Conservation (phyloP, 2,329 filamentous ascomycete species). For the Sclerotinia subarctica region DNA sequence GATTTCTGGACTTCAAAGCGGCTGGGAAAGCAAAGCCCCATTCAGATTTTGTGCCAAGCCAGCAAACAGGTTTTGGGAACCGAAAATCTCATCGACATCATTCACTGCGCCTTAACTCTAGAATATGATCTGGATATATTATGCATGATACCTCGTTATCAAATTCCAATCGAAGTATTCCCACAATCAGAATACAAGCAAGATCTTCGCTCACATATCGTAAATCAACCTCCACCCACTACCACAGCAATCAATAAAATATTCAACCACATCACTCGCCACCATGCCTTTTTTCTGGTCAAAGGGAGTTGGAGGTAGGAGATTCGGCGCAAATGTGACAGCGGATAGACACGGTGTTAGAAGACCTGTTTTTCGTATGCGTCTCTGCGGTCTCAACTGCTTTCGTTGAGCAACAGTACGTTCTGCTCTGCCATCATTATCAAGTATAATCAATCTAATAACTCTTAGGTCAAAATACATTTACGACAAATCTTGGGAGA, state of each 20-base stretch:
- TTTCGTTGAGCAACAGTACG: conserved; percentile 7
- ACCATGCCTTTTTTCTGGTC: conserved; percentile 15
- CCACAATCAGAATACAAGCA: not conserved
- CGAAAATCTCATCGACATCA: conserved; percentile 4
- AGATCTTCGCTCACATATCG: not conserved
- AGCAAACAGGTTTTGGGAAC: conserved; percentile 16
- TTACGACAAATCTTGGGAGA: not conserved
- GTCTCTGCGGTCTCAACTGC: conserved; percentile 14
- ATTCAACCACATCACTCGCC: not conserved
- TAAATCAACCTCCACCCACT: not conserved
- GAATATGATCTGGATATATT: conserved; percentile 2
- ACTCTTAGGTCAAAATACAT: not conserved
- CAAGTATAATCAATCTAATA: not conserved
- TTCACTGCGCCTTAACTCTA: not conserved
- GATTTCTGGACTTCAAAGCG: conserved; percentile 1
- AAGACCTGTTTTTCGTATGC: conserved; percentile 10
- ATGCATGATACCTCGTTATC: not conserved
- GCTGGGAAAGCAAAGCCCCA: conserved; percentile 1
- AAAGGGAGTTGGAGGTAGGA: conserved; percentile 9
- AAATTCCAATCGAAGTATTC: not conserved
- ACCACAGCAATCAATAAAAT: not conserved
- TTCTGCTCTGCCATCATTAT: not conserved
- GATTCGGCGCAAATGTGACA: conserved; percentile 14
- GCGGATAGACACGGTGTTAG: conserved; percentile 15
- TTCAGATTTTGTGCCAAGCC: conserved; percentile 5